phyloP scores from a whole-genome alignment of 1,284 basidiomycete genomes.

The Ceratobasidium sp. region DNA sequence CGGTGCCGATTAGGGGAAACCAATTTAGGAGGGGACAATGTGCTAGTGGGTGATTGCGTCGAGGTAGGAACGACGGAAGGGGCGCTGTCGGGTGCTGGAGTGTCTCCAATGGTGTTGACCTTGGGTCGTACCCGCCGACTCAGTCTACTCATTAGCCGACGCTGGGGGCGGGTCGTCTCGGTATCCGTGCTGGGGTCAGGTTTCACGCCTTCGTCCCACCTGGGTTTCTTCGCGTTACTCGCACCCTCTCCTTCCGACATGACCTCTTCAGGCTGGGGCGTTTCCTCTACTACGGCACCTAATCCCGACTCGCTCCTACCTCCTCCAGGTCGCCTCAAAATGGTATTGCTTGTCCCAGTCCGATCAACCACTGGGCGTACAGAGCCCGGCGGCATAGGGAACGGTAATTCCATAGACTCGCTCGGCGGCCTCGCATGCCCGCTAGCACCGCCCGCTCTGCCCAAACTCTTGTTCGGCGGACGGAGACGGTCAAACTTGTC shows the following conservation, averaged over 20 bases:
- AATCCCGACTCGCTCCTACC: slow-evolving; percentile 2
- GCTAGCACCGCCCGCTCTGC: background rate
- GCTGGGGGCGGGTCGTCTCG: background rate
- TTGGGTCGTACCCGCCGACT: slow-evolving; percentile 14
- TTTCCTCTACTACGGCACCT: slow-evolving; percentile 1
- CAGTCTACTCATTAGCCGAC: background rate
- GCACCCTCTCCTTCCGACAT: slow-evolving; percentile 19
- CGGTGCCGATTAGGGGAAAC: background rate
- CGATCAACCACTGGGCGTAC: slow-evolving; percentile 25
- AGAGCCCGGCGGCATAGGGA: slow-evolving; percentile 23
- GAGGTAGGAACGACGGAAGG: background rate
- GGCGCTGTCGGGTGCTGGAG: background rate
- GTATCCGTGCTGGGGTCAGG: slow-evolving; percentile 2
- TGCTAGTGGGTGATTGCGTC: background rate
- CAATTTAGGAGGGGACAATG: background rate
- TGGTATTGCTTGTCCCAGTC: slow-evolving; percentile 28
- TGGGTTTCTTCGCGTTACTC: background rate
- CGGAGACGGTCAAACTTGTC: slow-evolving; percentile 5
- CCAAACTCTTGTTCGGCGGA: background rate
- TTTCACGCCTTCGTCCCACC: background rate
- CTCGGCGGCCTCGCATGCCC: slow-evolving; percentile 10
- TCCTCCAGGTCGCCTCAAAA: background rate
- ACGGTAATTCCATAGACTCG: slow-evolving; percentile 14
- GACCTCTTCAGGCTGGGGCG: background rate
- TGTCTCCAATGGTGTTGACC: background rate